phyloP scores from a whole-genome alignment of 805 yeast species.

The Scheffersomyces spartinae region DNA sequence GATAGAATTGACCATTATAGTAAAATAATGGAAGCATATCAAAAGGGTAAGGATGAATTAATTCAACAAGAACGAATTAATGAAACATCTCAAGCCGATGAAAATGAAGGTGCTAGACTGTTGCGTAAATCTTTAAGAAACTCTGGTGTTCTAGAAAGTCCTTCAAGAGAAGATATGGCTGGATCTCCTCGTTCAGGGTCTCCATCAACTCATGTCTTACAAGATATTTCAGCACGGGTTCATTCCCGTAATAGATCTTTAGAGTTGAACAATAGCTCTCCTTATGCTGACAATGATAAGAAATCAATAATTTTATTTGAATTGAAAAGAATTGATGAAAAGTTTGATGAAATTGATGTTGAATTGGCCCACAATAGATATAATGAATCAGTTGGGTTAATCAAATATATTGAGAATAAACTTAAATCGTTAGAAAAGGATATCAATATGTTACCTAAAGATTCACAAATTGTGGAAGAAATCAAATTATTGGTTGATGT shows the following conservation, averaged over 20 bases:
- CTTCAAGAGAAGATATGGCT: conserved; percentile 12
- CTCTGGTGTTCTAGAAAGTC: conserved; percentile 37
- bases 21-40: conserved; percentile 41
- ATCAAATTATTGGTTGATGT: conserved; percentile 22
- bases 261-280: conserved; percentile 22
- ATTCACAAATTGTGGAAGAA: no score
- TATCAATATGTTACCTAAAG: no score
- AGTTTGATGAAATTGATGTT: conserved; percentile 60
- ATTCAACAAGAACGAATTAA: conserved; percentile 19
- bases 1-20: conserved; percentile 46
- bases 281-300: no score
- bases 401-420: conserved; percentile 24
- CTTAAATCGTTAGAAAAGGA: no score
- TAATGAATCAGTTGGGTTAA: conserved; percentile 30
- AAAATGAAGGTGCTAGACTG: conserved; percentile 22
- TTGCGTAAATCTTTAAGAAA: conserved; percentile 36
- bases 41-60: conserved; percentile 49
- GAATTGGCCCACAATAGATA: conserved; percentile 50
- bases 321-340: conserved; percentile 45
- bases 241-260: conserved; percentile 47
- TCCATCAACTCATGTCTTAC: conserved; percentile 30
- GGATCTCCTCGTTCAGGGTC: no score
- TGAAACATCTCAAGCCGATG: conserved; percentile 9
- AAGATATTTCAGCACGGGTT: conserved; percentile 48
- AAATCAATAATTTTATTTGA: conserved; percentile 35